Evolutionary conservation across 2,329 filamentous ascomycete genomes (phyloP).

Genomic region (Furcasterigmium sp.): DNA sequence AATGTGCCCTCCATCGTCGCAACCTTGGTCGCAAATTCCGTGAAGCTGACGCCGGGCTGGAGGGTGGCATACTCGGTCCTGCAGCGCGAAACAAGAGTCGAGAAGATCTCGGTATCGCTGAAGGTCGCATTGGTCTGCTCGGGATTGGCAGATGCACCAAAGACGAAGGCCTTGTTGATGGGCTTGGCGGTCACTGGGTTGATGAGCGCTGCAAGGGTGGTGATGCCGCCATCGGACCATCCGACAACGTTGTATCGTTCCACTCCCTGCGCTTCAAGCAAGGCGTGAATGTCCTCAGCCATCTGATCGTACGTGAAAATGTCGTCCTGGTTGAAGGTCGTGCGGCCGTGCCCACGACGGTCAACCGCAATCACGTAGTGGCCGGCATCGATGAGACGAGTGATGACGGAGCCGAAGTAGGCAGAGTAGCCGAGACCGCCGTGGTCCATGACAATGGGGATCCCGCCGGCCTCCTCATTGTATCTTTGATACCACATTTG

Average conservation of each 20-base stretch:
- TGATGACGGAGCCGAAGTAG: slow-evolving; percentile 32
- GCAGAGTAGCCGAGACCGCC: slow-evolving; percentile 35
- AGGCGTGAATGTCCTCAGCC: slow-evolving; percentile 25
- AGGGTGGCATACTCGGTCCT: slow-evolving; percentile 26
- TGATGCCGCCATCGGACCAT: slow-evolving; percentile 35
- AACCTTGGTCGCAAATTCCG: slow-evolving; percentile 28
- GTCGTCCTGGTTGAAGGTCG: slow-evolving; percentile 26
- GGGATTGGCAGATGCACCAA: slow-evolving; percentile 24
- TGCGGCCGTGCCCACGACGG: slow-evolving; percentile 34
- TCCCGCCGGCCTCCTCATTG: slow-evolving; percentile 24
- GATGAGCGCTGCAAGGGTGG: slow-evolving; percentile 28
- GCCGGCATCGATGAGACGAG: slow-evolving; percentile 21
- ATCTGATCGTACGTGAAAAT: slow-evolving; percentile 32
- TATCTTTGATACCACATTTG: slow-evolving; percentile 36
- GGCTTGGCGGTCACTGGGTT: slow-evolving; percentile 20
- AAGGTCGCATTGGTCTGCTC: slow-evolving; percentile 30
- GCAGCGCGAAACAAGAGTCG: slow-evolving; percentile 26
- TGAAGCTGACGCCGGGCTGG: slow-evolving; percentile 29
- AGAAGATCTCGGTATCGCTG: slow-evolving; percentile 12
- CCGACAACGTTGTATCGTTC: slow-evolving; percentile 27
- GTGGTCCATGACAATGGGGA: slow-evolving; percentile 31
- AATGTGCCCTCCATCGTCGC: slow-evolving; percentile 27
- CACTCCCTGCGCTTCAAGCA: slow-evolving; percentile 23
- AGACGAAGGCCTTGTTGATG: slow-evolving; percentile 34
- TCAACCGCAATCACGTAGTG: slow-evolving; percentile 34